Base-by-base conservation (phyloP, 2,329 filamentous ascomycete species). In the Colletotrichum ledebouriae region DNA sequence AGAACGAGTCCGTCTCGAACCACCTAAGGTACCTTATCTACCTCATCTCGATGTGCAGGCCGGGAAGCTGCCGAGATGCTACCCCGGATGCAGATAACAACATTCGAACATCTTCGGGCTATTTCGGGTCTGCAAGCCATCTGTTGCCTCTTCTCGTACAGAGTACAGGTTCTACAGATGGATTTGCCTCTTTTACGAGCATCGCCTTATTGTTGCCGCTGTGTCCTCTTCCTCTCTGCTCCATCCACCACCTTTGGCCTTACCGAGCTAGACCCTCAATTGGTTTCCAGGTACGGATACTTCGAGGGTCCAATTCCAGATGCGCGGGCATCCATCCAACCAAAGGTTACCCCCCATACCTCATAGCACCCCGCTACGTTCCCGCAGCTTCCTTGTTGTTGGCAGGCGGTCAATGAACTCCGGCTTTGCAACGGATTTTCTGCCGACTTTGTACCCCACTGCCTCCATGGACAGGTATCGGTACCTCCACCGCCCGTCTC, bases 61-160 rank as follows among this genome's bases (percentile, higher is more conserved):
- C 61, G 66, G 66, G 66, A 69, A 69, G 62, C 52, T 59, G 61
- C 55, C 60, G 65, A 50, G 61, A 44, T 68, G 55, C 49, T 65
- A 59, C 49, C 65, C 65, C 55, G 49, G 49, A 55, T 69, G 66
- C 61, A 57, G 52, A 66, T 60, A 56, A 59, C 66, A 25, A 50
- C 15, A 15, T 17, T 4, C 2, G 34, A 34, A 52, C 20, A 17
- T 42, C 49, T 42, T 6, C 46, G 55, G 61, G 41, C 62, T 33
- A 55, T 47, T 13, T 55, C 60, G 65, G 29, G 47, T 52, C 47
- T 49, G 12, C 20, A 39, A n/a, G 42, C 25, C 50, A 46, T 57
- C 20, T 58, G 22, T 13, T 25, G 47, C 37, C 52, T 50, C 20
- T 15, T 22, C 49, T n/a, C n/a, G 29, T 29, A 29, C 4, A 6